Conservation (phyloP, 306 rosid genomes). For the Fagus sylvatica region DNA sequence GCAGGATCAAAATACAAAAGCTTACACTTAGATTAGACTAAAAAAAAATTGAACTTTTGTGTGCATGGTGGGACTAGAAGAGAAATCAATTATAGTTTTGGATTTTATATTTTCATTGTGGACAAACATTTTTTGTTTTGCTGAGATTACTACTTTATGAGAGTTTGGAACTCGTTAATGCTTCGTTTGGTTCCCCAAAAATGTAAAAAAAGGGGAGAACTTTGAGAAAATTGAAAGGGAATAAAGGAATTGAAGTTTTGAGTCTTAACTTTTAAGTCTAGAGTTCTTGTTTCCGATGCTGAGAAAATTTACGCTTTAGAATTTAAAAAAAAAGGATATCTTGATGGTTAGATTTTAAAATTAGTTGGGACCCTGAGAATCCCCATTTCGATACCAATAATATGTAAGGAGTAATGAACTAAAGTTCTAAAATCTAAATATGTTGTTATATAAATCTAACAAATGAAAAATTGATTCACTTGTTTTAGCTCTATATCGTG, state of each 20-base stretch:
- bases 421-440: neutral
- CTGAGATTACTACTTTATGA: neutral
- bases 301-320: too few species aligned
- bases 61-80: neutral
- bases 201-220: neutral
- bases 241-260: too few species aligned
- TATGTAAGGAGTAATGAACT: neutral
- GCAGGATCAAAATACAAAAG: neutral
- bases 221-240: neutral
- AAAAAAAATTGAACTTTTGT: neutral
- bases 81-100: neutral
- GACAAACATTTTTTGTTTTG: neutral
- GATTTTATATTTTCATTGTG: neutral
- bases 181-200: constrained; percentile 12
- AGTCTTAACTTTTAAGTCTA: too few species aligned
- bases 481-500: neutral
- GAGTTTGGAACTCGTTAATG: neutral
- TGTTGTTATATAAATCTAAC: neutral
- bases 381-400: too few species aligned
- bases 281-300: too few species aligned
- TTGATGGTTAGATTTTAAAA: too few species aligned
- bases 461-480: neutral
- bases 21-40: neutral
- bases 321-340: too few species aligned
- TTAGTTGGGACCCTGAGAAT: too few species aligned